Percentiles rank a stretch among this genome's conserved stretches.
phyloP scores from a whole-genome alignment of 805 yeast species.

The Sugiyamaella boreocaroliniensis region DNA sequence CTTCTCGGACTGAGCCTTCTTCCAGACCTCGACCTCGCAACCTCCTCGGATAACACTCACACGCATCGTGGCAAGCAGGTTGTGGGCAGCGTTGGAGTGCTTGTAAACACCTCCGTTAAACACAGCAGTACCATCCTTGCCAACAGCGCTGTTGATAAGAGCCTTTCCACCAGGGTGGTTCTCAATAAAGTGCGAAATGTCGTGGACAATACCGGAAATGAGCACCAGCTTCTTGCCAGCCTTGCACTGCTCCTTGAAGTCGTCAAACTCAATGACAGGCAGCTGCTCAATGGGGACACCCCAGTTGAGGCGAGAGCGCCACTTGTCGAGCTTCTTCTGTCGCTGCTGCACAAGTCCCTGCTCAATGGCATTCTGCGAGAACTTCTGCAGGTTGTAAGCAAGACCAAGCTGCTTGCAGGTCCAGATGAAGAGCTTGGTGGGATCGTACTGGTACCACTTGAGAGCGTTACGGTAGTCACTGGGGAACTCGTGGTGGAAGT shows the following conservation, averaged over 20 bases:
- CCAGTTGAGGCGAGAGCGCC: conserved; percentile 80
- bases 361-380: conserved; percentile 56
- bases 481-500: conserved; percentile 94
- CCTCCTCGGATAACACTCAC: conserved; percentile 80
- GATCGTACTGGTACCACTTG: conserved; percentile 73
- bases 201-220: conserved; percentile 88
- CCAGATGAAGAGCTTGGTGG: conserved; percentile 72
- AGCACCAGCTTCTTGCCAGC: conserved; percentile 55
- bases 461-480: conserved; percentile 77
- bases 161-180: conserved; percentile 93
- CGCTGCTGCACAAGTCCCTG: conserved; percentile 73
- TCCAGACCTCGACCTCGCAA: conserved; percentile 77
- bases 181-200: conserved; percentile 81
- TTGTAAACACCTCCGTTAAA: conserved; percentile 92
- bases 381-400: conserved; percentile 49
- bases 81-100: conserved; percentile 90
- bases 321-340: conserved; percentile 71
- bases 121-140: conserved; percentile 90
- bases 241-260: conserved; percentile 45
- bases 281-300: conserved; percentile 86
- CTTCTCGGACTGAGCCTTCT: conserved; percentile 59
- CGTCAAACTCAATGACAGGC: conserved; percentile 58
- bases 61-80: conserved; percentile 87
- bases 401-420: conserved; percentile 46
- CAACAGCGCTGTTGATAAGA: conserved; percentile 70